Evolutionary conservation across 805 yeast species (phyloP), one percentile per base, ranked within the genome.

Genomic region (Zygosaccharomyces siamensis): DNA sequence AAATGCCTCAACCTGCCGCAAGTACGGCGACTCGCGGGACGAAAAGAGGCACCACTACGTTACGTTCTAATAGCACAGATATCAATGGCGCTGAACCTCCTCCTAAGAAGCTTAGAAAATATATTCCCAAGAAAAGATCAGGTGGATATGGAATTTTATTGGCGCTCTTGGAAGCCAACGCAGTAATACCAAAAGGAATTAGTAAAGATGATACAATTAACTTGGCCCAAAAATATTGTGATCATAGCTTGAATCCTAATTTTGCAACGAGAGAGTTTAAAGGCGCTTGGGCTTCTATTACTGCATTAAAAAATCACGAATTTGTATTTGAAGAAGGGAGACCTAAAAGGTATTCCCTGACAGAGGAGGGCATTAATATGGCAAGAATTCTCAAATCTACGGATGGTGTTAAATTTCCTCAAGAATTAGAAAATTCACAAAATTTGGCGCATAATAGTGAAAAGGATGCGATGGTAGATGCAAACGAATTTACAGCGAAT

Each of bases 71-170:
- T n/a, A 39, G 33, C 16, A 32, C n/a, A 24, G 27, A 28, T 26
- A 21, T n/a, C 10, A 42, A 41, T n/a, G 37, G 14, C 32, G 26
- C n/a, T 16, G 31, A 36, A 18, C 59, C 54, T 37, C 40, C 46
- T 8, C 52, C 47, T 8, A 65, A 59, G 48, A 62, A 56, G 52
- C 59, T 54, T 28, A 62, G 67, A 39, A 72, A 67, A 32, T 89
- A 86, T 63, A 74, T 89, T 0, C 97, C 97, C 0, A 74, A 72
- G 42, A 79, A 80, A 51, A 69, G 90, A 31, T 80, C 93, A 0
- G 97, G 97, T 1, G 95, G 86, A 0, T 90, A 86, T 69, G 96
- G 93, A 0, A 84, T 89, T 7, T 58, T 89, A 16, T 52, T 88
- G 16, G 82, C 83, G 0, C 66, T 89, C 3, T 68, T 73, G 43